These are phyloP conservation scores for Phytophthora macrochlamydospora DNA, from an alignment of 352 stramenopile species.

Conservation along the genomic window DNA sequence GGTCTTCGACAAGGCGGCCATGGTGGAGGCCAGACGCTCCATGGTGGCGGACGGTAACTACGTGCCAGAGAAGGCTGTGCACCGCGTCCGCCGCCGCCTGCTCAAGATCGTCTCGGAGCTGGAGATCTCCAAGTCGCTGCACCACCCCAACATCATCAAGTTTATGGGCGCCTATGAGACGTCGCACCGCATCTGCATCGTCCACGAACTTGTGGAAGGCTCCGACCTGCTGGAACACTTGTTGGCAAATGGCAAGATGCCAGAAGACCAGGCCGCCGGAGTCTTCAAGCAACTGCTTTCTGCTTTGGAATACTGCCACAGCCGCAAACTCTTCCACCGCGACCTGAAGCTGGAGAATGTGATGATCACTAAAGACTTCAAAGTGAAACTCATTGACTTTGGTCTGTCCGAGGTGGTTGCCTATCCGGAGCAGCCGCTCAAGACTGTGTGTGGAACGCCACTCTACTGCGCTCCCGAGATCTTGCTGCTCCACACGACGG, in stretches of 20 bases:
- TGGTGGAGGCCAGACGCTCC: conserved; percentile 79
- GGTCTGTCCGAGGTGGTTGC: conserved; percentile 90
- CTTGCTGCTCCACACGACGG: conserved; percentile 57
- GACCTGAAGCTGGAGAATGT: conserved; percentile 98
- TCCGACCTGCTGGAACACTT: conserved; percentile 77
- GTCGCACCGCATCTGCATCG: conserved; percentile 77
- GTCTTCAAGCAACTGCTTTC: conserved; percentile 90
- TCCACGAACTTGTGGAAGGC: conserved; percentile 80
- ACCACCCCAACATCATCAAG: conserved; percentile 84
- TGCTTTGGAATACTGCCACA: conserved; percentile 93
- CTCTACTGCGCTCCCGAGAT: conserved; percentile 86
- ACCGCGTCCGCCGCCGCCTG: conserved; percentile 70
- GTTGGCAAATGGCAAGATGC: conserved; percentile 74
- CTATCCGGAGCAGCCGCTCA: conserved; percentile 63
- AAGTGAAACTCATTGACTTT: conserved; percentile 97
- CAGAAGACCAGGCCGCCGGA: conserved; percentile 52
- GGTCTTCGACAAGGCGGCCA: conserved; percentile 83
- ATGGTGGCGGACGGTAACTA: conserved; percentile 73
- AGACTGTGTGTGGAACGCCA: conserved; percentile 80
- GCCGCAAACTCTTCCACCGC: conserved; percentile 91
- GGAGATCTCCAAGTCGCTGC: conserved; percentile 73
- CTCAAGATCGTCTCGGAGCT: conserved; percentile 85
- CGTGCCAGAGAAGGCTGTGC: conserved; percentile 68
- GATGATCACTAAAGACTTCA: conserved; percentile 90
- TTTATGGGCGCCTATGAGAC: conserved; percentile 78